Evolutionary conservation across 176 grass and related monocot species (phyloP).

Genomic region (Bothriochloa decipiens): DNA sequence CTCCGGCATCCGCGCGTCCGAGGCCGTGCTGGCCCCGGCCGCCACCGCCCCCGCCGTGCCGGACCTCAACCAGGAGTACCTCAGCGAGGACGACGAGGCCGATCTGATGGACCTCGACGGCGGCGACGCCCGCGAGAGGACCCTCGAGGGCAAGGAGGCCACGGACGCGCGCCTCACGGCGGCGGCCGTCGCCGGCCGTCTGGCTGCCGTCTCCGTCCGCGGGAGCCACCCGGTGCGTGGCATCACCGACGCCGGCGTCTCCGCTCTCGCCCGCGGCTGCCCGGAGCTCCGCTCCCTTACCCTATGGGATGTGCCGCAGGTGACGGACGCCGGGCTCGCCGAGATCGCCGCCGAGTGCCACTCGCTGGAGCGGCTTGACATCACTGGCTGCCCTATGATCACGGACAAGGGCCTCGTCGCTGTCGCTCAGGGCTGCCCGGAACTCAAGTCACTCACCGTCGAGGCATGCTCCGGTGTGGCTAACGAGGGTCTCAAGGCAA

Average conservation of each 20-base stretch:
- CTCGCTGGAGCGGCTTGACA: constrained; percentile 71
- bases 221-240: constrained; percentile 69
- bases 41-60: constrained; percentile 42
- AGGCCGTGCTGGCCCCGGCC: constrained; percentile 36
- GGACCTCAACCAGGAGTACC: constrained; percentile 70
- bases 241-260: constrained; percentile 74
- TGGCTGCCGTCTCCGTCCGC: constrained; percentile 60
- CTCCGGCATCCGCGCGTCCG: constrained; percentile 71
- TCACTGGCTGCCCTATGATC: constrained; percentile 70
- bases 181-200: constrained; percentile 59
- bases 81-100: constrained; percentile 39
- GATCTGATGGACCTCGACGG: constrained; percentile 30
- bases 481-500: constrained; percentile 66
- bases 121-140: constrained; percentile 29
- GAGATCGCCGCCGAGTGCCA: constrained; percentile 84
- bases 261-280: constrained; percentile 66
- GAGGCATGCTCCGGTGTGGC: constrained; percentile 65
- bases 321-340: constrained; percentile 65
- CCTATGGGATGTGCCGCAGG: constrained; percentile 62
- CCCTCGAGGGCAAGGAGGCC: constrained; percentile 63
- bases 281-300: constrained; percentile 63
- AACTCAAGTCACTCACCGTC: constrained; percentile 57
- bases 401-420: constrained; percentile 78
- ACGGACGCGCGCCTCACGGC: constrained; percentile 76
- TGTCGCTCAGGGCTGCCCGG: constrained; percentile 59